A percentile compares a stretch with the other conserved stretches of the same genome.
Evolutionary conservation across 345 rosid species (phyloP).

Genomic region (Eucalyptus fibrosa): DNA sequence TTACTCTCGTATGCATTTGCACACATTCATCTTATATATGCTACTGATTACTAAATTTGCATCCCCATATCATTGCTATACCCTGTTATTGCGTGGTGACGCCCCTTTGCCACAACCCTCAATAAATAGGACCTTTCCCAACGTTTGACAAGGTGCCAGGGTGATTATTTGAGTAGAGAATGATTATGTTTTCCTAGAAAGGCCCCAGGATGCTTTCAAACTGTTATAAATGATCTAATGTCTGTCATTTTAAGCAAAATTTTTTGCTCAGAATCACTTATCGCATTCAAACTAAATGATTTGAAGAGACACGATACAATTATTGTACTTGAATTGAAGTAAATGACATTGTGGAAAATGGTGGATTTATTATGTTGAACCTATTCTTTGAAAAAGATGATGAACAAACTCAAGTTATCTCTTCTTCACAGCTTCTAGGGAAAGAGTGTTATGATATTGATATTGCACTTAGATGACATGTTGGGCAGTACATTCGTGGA

Average conservation of each 20-base stretch:
- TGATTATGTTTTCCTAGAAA: not conserved
- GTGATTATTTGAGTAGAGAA: not conserved
- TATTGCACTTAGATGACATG: conserved; percentile 74
- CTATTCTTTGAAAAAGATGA: not conserved
- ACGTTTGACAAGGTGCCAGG: not conserved
- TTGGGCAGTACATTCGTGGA: conserved; percentile 62
- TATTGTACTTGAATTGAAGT: not conserved
- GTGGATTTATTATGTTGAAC: not conserved
- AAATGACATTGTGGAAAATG: not conserved
- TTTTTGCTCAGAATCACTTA: not conserved
- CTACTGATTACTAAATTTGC: too few species aligned
- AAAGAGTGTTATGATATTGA: conserved; percentile 71
- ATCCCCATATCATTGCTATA: too few species aligned
- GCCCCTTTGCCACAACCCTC: not conserved
- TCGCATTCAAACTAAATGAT: not conserved
- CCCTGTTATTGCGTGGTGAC: not conserved
- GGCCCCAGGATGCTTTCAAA: not conserved
- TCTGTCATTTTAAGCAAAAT: not conserved
- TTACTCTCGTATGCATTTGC: too few species aligned
- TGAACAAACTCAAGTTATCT: not conserved
- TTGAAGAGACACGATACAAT: not conserved
- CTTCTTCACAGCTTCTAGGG: conserved; percentile 54
- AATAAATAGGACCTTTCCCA: not conserved
- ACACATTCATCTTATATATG: too few species aligned
- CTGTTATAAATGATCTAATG: not conserved